Base-by-base conservation (phyloP, 306 rosid genomes). In the Cucurbita argyrosperma region DNA sequence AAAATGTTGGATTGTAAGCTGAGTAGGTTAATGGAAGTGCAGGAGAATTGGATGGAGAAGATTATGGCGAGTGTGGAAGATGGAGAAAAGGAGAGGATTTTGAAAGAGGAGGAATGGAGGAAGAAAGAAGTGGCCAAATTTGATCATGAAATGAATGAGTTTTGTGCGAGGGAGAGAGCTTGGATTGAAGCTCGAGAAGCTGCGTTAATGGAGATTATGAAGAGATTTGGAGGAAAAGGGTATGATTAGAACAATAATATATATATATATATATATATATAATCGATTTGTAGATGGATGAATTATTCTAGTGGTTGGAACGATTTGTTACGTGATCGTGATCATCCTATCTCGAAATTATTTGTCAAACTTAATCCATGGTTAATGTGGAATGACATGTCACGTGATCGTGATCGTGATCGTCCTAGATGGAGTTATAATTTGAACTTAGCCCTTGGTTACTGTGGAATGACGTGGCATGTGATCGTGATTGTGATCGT, bases 91-190 rank as follows among this genome's bases (percentile, higher is more conserved):
- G 91, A 88, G 58, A 85, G 84, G 76, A 75, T 81, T 13, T 47
- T 52, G 21, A 81, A 65, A 74, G 94, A 88, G 54, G 90, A 90
- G 76, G 90, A 86, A 59, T 82, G 87, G 85, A 86, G 82, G 87
- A 87, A 72, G 19, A 81, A 77, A 74, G 87, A 86, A 76, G 72
- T 83, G 57, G 81, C 73, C 52, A 78, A 84, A 70, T 80, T 85
- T 60, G 88, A 85, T n/a, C 78, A 72, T 58, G 87, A 88, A 37
- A 69, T 69, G 4, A 76, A 78, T 47, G 78, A 85, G 15, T 83
- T 88, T 23, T 86, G 96, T 92, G 90, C 84, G 15, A 88, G 83
- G 61, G 96, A 88, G 81, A 88, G 87, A 81, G 88, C 88, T 8
- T 86, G 88, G 91, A 79, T 90, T 57, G 86, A 84, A 75, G 82